Evolutionary conservation across 148 eudicot genomes (phyloP).

Genomic region (Dianthus caryophyllus): DNA sequence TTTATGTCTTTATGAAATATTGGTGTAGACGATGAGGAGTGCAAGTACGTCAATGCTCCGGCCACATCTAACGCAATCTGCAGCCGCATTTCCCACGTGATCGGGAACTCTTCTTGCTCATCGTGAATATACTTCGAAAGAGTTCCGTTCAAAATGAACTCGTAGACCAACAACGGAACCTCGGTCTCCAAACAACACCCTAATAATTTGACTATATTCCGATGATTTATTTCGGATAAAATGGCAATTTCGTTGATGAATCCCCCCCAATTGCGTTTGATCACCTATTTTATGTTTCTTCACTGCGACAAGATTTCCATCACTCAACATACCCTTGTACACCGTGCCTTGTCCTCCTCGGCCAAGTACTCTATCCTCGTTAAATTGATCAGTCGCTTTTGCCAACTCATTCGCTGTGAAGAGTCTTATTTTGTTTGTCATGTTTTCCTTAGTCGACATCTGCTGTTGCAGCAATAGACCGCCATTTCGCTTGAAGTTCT

Average conservation of each 20-base stretch:
- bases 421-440: conserved; percentile 8
- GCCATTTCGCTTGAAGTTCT: conserved; percentile 27
- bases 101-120: conserved; percentile 21
- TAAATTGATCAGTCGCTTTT: conserved; percentile 28
- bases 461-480: conserved; percentile 23
- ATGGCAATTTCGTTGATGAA: conserved; percentile 31
- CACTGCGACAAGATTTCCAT: conserved; percentile 32
- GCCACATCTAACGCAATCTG: conserved; percentile 31
- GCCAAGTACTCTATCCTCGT: conserved; percentile 24
- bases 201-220: conserved; percentile 23
- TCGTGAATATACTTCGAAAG: conserved; percentile 20
- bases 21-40: conserved; percentile 24
- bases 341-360: conserved; percentile 36
- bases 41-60: conserved; percentile 27
- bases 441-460: conserved; percentile 18
- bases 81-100: conserved; percentile 27
- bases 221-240: conserved; percentile 28
- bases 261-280: conserved; percentile 7
- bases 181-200: conserved; percentile 35
- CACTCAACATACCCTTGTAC: conserved; percentile 33
- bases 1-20: conserved; percentile 29
- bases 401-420: conserved; percentile 23
- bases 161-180: conserved; percentile 30
- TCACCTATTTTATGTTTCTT: conserved; percentile 21
- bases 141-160: conserved; percentile 28